Base-by-base conservation (phyloP, 495 filamentous ascomycete species). In the Aspergillus leporis region DNA sequence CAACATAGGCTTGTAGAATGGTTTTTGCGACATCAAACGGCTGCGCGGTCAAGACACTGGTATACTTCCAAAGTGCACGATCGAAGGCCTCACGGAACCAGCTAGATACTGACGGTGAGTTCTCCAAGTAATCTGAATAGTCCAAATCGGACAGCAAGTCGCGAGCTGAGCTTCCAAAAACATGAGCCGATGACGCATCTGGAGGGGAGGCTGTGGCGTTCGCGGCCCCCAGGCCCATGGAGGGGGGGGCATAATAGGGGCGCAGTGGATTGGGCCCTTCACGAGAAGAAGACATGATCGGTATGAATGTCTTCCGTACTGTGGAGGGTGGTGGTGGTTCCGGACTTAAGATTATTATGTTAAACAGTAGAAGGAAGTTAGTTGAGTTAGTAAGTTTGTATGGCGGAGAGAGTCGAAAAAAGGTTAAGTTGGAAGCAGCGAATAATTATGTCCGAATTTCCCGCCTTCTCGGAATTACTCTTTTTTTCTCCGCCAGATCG, bases 11-110 rank as follows among this genome's bases (percentile, higher is more conserved):
- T 74, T 98, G 94, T 66, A 98, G 72, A 50, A 98, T 81, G 4
- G 85, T 95, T 84, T 97, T 98, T 64, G 93, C 91, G 56, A 97
- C 92, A 74, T 97, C 93, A 70, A 98, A 97, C 21, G 94, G 94
- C 70, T 98, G 94, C n/a, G 90, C 86, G 61, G 95, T 83, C 62
- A 97, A 68, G 18, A 94, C 83, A 59, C 85, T 86, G 31, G 83
- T 85, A 72, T 98, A 98, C 66, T 91, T 93, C 80, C 91, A 90
- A 69, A 93, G 61, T 51, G 92, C 85, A 65, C 91, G 85, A 68
- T 97, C 90, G 31, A 95, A 60, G 30, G 91, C 74, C 50, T 84
- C 85, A 61, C 86, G 88, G 22, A 91, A 73, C 53, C 87, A 85
- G 60, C 89, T 87, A 31, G 88, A 78, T 13, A 87, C 80, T 18